phyloP scores from a whole-genome alignment of 2,329 filamentous ascomycete genomes.

The Fusarium sp. region DNA sequence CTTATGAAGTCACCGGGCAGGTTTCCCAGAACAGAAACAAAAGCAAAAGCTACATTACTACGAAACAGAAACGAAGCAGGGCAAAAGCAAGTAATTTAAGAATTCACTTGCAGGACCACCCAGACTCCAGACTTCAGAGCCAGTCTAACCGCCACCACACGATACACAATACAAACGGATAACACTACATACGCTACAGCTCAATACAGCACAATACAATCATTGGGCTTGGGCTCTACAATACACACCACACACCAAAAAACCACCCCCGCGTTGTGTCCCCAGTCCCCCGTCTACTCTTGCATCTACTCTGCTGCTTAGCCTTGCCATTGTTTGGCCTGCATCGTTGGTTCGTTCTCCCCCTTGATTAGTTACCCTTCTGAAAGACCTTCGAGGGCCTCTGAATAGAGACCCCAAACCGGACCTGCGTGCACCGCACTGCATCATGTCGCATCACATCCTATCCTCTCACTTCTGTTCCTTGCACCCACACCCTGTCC shows the following conservation, averaged over 20 bases:
- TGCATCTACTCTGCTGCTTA: constrained; percentile 3
- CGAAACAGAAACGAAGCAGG: constrained; percentile 28
- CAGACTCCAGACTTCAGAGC: constrained; percentile 1
- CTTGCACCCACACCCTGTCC: constrained; percentile 43
- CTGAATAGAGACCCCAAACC: constrained; percentile 14
- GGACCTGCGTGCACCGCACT: constrained; percentile 16
- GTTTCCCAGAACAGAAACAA: constrained; percentile 26
- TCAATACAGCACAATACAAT: not conserved
- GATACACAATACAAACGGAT: constrained; percentile 4
- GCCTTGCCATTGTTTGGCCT: constrained; percentile 36
- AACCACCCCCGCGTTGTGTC: constrained; percentile 39
- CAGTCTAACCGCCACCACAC: constrained; percentile 31
- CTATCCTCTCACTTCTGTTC: constrained; percentile 27
- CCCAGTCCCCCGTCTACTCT: constrained; percentile 34
- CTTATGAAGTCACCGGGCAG: constrained; percentile 32
- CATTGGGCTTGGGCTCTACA: constrained; percentile 1
- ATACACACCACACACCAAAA: constrained; percentile 27
- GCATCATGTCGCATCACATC: constrained; percentile 5
- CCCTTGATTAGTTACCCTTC: constrained; percentile 22
- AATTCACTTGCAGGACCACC: constrained; percentile 27
- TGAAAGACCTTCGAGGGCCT: constrained; percentile 15
- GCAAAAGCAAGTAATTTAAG: constrained; percentile 29
- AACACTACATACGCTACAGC: constrained; percentile 5
- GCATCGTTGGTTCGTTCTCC: constrained; percentile 36
- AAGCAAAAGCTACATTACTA: constrained; percentile 16